Conservation (phyloP, 129 eudicot species). For the Daucus carota region DNA sequence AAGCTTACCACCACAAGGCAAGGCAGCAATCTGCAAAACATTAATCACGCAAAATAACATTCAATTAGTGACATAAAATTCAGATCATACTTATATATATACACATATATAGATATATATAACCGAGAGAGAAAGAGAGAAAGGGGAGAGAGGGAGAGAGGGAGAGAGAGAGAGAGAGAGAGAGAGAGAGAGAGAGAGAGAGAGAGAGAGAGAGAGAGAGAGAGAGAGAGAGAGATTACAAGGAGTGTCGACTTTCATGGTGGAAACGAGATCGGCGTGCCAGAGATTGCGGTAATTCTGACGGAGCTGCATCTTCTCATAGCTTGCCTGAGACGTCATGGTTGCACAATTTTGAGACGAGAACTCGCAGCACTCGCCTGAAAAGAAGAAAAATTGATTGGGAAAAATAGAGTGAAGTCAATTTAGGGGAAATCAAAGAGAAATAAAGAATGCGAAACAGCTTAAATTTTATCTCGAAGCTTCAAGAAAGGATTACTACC, state of each 20-base stretch:
- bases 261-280: slow-evolving; percentile 32
- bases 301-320: slow-evolving; percentile 26
- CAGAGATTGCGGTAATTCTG: slow-evolving; percentile 31
- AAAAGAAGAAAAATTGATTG: too few species aligned
- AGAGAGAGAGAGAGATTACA: slow-evolving; percentile 11
- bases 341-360: not conserved
- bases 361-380: not conserved
- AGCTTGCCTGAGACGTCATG: slow-evolving; percentile 16
- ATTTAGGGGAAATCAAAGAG: not conserved
- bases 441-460: not conserved
- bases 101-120: too few species aligned
- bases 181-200: not conserved
- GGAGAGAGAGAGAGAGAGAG: not conserved
- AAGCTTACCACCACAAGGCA: slow-evolving; percentile 61
- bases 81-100: not conserved
- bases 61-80: not conserved
- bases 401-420: not conserved
- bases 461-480: not conserved
- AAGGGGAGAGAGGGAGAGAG: too few species aligned
- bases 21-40: slow-evolving; percentile 27
- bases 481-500: not conserved
- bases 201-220: not conserved
- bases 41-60: not conserved
- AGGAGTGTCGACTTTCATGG: slow-evolving; percentile 24
- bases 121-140: too few species aligned